phyloP scores from a whole-genome alignment of 2,329 filamentous ascomycete species.

The Zymoseptoria tritici region DNA sequence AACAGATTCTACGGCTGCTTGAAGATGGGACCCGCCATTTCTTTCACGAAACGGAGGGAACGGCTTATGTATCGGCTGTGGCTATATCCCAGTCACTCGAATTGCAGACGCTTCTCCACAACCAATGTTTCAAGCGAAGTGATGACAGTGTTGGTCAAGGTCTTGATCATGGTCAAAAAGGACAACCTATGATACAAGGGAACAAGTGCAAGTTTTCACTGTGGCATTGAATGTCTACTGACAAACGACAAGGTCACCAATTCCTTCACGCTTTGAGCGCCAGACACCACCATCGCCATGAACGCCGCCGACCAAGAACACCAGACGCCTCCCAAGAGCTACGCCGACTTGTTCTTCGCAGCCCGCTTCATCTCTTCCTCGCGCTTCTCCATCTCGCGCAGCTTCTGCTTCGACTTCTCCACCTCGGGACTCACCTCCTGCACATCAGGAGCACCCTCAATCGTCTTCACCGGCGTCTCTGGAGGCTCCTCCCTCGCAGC shows the following conservation, averaged over 20 bases:
- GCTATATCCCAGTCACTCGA: conserved; percentile 9
- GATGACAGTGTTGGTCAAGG: background rate
- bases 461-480: background rate
- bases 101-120: conserved; percentile 12
- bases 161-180: background rate
- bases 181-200: background rate
- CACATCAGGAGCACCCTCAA: background rate
- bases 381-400: conserved; percentile 14
- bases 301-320: background rate
- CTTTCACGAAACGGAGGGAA: conserved; percentile 8
- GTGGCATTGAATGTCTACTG: background rate
- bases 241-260: background rate
- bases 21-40: conserved; percentile 12
- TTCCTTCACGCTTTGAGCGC: conserved; percentile 5
- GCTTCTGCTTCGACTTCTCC: background rate
- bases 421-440: conserved; percentile 1
- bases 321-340: background rate
- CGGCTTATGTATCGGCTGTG: conserved; percentile 10
- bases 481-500: conserved; percentile 27
- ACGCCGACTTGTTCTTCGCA: background rate
- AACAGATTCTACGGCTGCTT: conserved; percentile 8
- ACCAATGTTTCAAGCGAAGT: background rate
- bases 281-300: conserved; percentile 8
- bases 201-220: background rate
- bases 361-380: background rate